A percentile compares a stretch with the other conserved stretches of the same genome.
phyloP scores from a whole-genome alignment of 352 stramenopile species.

The Elongisporangium senticosum region DNA sequence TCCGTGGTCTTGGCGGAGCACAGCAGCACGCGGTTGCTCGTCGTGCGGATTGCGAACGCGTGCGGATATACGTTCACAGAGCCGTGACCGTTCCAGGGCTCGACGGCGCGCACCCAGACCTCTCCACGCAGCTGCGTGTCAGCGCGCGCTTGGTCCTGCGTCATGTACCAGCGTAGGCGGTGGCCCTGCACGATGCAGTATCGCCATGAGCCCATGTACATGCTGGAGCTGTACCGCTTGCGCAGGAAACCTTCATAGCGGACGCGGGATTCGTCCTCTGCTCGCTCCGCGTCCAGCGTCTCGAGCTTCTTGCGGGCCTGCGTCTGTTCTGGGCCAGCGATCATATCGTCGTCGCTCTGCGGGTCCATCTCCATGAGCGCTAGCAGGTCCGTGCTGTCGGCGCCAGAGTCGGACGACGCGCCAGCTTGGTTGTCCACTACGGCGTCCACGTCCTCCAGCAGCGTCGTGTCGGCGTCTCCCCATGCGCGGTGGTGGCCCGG shows the following conservation, averaged over 20 bases:
- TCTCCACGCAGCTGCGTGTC: slow-evolving; percentile 52
- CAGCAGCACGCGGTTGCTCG: slow-evolving; percentile 46
- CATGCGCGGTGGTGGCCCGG: too few species aligned
- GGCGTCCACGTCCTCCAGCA: too few species aligned
- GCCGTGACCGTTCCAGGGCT: slow-evolving; percentile 54
- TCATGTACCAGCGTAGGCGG: slow-evolving; percentile 66
- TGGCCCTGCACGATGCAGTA: slow-evolving; percentile 63
- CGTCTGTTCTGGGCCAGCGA: too few species aligned
- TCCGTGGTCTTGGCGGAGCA: slow-evolving; percentile 37
- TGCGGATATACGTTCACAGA: slow-evolving; percentile 46
- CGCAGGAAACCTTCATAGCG: slow-evolving; percentile 48
- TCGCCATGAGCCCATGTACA: slow-evolving; percentile 77
- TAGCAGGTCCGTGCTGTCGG: too few species aligned
- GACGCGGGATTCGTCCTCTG: not conserved
- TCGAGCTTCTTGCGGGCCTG: too few species aligned
- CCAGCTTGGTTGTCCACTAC: too few species aligned
- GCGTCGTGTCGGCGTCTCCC: too few species aligned
- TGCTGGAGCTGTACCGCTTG: slow-evolving; percentile 57
- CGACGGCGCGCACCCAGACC: slow-evolving; percentile 48
- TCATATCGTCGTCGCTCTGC: too few species aligned
- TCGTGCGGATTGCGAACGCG: slow-evolving; percentile 60
- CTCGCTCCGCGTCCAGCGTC: too few species aligned
- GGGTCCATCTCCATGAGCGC: too few species aligned
- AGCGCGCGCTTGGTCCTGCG: slow-evolving; percentile 34
- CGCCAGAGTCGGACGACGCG: too few species aligned